phyloP scores from a whole-genome alignment of 2,329 filamentous ascomycete genomes.

The Madurella fahalii region DNA sequence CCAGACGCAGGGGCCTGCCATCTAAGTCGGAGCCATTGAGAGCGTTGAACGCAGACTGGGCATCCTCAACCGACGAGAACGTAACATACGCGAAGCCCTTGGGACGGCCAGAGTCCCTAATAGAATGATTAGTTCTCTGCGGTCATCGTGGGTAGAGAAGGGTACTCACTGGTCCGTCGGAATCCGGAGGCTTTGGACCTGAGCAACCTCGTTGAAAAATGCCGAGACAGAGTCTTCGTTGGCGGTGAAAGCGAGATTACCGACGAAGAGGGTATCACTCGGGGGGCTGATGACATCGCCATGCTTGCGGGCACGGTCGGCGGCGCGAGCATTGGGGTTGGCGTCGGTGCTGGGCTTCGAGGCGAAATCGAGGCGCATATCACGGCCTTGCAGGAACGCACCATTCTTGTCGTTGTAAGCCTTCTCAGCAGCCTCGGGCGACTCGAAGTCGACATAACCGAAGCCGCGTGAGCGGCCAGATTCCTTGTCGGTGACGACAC shows the following conservation, averaged over 20 bases:
- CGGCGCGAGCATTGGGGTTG: conserved; percentile 47
- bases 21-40: conserved; percentile 60
- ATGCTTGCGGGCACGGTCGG: conserved; percentile 63
- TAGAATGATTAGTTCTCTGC: conserved; percentile 28
- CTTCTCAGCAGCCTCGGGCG: conserved; percentile 44
- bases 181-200: conserved; percentile 75
- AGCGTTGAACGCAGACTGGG: conserved; percentile 66
- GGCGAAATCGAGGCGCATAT: conserved; percentile 39
- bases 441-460: conserved; percentile 85
- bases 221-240: conserved; percentile 71
- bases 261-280: conserved; percentile 84
- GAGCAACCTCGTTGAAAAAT: conserved; percentile 68
- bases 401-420: conserved; percentile 39
- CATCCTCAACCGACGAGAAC: conserved; percentile 78
- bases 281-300: conserved; percentile 77
- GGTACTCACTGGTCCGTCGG: conserved; percentile 71
- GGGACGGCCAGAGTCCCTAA: conserved; percentile 69
- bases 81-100: conserved; percentile 94
- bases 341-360: conserved; percentile 27
- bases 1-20: conserved; percentile 73
- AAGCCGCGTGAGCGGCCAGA: conserved; percentile 84
- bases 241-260: conserved; percentile 82
- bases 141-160: neutral
- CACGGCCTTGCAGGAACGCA: conserved; percentile 34
- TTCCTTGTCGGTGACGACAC: conserved; percentile 79